Percentiles rank a stretch among this genome's conserved stretches.
Conservation (phyloP, 495 filamentous ascomycete genomes). For the Wilcoxina mikolae region DNA sequence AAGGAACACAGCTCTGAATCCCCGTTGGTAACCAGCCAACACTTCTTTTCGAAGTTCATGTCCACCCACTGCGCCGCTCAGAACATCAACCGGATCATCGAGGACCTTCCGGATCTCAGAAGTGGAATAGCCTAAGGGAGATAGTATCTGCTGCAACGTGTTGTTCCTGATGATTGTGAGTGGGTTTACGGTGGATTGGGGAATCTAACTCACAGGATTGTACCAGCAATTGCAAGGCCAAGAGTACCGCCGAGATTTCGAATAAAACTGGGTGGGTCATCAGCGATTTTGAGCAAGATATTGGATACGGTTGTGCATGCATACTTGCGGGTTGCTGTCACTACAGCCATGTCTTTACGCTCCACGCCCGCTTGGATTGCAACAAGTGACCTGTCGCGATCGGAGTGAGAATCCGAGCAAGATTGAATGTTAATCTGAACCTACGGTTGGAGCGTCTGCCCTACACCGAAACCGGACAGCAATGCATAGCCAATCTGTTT, state of each 20-base stretch:
- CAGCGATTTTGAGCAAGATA: not conserved
- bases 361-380: constrained; percentile 41
- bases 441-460: constrained; percentile 41
- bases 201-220: constrained; percentile 33
- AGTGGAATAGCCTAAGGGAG: constrained; percentile 26
- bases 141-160: constrained; percentile 30
- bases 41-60: constrained; percentile 31
- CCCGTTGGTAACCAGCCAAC: constrained; percentile 35
- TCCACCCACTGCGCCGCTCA: not conserved
- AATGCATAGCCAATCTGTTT: constrained; percentile 42
- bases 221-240: constrained; percentile 39
- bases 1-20: constrained; percentile 39
- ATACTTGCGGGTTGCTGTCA: constrained; percentile 41
- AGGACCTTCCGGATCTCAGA: constrained; percentile 28
- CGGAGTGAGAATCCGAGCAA: not conserved
- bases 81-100: not conserved
- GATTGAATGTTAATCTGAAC: constrained; percentile 1
- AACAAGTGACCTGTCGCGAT: constrained; percentile 31
- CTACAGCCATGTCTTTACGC: constrained; percentile 41
- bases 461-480: constrained; percentile 39
- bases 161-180: constrained; percentile 32
- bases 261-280: constrained; percentile 34
- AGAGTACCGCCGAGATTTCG: constrained; percentile 41
- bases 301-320: constrained; percentile 3
- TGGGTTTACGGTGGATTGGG: not conserved